Conservation (phyloP, 208 protist species). For the Trypanosoma brucei region DNA sequence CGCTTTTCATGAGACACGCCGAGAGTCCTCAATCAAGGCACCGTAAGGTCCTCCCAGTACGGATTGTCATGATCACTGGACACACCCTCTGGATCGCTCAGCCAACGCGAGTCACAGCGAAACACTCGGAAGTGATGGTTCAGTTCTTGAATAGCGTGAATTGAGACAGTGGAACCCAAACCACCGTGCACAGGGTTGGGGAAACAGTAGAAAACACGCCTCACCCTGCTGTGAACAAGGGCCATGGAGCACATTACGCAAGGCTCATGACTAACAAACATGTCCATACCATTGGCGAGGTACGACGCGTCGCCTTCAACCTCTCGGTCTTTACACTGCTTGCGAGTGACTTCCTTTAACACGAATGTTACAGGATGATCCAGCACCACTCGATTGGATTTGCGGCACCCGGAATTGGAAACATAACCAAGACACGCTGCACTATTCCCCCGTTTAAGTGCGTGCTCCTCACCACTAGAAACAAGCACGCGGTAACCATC, state of each 20-base stretch:
- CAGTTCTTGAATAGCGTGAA: slow-evolving; percentile 76
- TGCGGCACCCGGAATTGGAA: not conserved
- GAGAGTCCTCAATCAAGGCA: not conserved
- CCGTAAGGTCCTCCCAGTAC: slow-evolving; percentile 5
- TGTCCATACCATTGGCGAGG: slow-evolving; percentile 80
- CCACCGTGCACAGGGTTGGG: slow-evolving; percentile 65
- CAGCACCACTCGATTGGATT: slow-evolving; percentile 23
- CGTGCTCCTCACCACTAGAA: slow-evolving; percentile 34
- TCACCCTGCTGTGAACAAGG: slow-evolving; percentile 88
- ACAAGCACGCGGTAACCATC: slow-evolving; percentile 29
- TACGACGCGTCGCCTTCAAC: slow-evolving; percentile 39
- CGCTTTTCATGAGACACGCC: not conserved
- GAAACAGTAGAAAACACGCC: slow-evolving; percentile 78
- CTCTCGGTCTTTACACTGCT: slow-evolving; percentile 13
- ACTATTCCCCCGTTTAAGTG: slow-evolving; percentile 29
- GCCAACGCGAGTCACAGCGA: slow-evolving; percentile 27
- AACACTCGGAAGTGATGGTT: slow-evolving; percentile 84
- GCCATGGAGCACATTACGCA: slow-evolving; percentile 94
- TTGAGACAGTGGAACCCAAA: slow-evolving; percentile 49
- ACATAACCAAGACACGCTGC: slow-evolving; percentile 40
- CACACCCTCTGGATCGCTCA: slow-evolving; percentile 1
- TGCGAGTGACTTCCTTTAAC: slow-evolving; percentile 49
- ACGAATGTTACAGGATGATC: slow-evolving; percentile 77
- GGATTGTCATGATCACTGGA: not conserved
- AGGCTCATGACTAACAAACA: slow-evolving; percentile 89